These are phyloP conservation scores for Wickerhamomyces queroliae DNA, from an alignment of 805 yeast species.

Conservation along the genomic window DNA sequence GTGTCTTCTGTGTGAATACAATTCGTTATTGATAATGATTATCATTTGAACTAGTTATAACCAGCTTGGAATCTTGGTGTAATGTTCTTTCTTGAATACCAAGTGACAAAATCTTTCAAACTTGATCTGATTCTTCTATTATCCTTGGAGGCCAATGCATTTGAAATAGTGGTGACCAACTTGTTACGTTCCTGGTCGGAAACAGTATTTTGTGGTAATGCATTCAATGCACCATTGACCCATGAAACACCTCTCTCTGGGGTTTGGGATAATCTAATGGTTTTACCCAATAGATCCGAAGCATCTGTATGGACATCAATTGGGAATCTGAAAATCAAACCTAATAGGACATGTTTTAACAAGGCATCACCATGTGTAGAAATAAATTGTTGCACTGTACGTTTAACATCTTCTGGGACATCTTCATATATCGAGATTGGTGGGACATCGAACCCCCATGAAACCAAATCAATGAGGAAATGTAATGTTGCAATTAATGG, in stretches of 20 bases:
- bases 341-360: slow-evolving; percentile 47
- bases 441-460: slow-evolving; percentile 80
- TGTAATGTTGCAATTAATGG: slow-evolving; percentile 67
- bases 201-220: slow-evolving; percentile 59
- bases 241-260: slow-evolving; percentile 40
- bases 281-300: slow-evolving; percentile 63
- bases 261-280: slow-evolving; percentile 44
- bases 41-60: background rate
- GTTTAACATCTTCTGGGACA: slow-evolving; percentile 50
- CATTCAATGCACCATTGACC: slow-evolving; percentile 49
- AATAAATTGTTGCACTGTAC: slow-evolving; percentile 41
- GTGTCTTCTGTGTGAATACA: background rate
- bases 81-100: slow-evolving; percentile 79
- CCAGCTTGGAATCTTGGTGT: slow-evolving; percentile 31
- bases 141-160: slow-evolving; percentile 62
- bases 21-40: background rate
- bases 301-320: slow-evolving; percentile 67
- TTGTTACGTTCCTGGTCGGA: slow-evolving; percentile 64
- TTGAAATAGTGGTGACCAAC: slow-evolving; percentile 48
- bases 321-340: slow-evolving; percentile 68
- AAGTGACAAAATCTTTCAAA: slow-evolving; percentile 69
- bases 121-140: slow-evolving; percentile 67
- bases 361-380: slow-evolving; percentile 51
- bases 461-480: slow-evolving; percentile 71
- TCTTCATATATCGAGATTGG: slow-evolving; percentile 65